Evolutionary conservation across 2,329 filamentous ascomycete species (phyloP), one percentile per base, ranked within the genome.

Genomic region (Claviceps paspali): DNA sequence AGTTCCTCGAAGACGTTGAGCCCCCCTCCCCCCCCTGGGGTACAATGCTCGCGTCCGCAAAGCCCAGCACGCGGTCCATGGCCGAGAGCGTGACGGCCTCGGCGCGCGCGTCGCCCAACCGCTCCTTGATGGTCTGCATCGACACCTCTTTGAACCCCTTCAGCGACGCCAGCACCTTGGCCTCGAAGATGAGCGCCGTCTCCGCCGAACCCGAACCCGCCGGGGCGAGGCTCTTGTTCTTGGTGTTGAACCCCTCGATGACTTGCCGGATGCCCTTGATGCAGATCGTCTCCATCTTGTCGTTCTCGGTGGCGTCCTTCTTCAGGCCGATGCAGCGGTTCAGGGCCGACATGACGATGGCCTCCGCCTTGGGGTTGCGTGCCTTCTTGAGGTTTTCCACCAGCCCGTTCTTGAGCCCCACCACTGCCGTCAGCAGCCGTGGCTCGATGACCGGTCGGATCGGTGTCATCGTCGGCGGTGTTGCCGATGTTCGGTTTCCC

Each of bases 271-370:
- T 59, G 21, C 59, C 60, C 41, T 59, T 61, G 35, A 64, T 63
- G 31, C 61, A 63, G 27, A 68, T 64, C 22, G 54, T 50, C 42
- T 70, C 67, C 49, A 69, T 59, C 40, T 58, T 56, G 27, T 65
- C 60, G 37, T 63, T 61, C 29, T 62, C 62, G 0, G 61, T 62
- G 6, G 59, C 56, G 29, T 57, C 55, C 18, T 56, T 57, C 42
- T 67, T 62, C 33, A 72, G 57, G 9, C 65, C 65, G 8, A 70
- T 51, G 31, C 61, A 65, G 19, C 66, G 65, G 43, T 69, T 70
- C 42, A 71, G 54, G 10, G 67, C 67, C 6, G 65, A 68, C 59
- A 69, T 67, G 41, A 68, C 63, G 18, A 69, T 61, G 18, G 60
- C 62, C 39, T 68, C 61, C 12, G 64, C 56, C 39, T 61, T 56